phyloP scores from a whole-genome alignment of 2,329 filamentous ascomycete species.

The Dactylellina leptospora region DNA sequence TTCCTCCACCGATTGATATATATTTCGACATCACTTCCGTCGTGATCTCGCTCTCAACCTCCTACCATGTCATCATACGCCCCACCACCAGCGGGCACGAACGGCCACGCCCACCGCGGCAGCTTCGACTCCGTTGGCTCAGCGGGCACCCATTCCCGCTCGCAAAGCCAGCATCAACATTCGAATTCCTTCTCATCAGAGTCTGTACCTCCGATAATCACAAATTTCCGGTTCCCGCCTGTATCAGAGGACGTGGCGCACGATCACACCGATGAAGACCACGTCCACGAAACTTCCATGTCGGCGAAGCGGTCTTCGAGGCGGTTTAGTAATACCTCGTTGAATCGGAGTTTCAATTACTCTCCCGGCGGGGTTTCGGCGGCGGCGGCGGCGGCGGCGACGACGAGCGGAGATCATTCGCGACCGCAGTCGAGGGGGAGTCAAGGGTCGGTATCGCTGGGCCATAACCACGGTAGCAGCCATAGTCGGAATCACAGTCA shows the following conservation, averaged over 20 bases:
- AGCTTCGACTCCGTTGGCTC: slow-evolving; percentile 31
- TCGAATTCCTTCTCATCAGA: slow-evolving; percentile 16
- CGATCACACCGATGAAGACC: slow-evolving; percentile 51
- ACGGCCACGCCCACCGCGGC: slow-evolving; percentile 18
- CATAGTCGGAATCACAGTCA: slow-evolving; percentile 18
- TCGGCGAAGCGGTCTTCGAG: slow-evolving; percentile 28
- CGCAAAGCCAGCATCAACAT: neutral
- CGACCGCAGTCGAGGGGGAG: slow-evolving; percentile 35
- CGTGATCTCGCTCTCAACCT: neutral
- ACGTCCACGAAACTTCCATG: slow-evolving; percentile 26
- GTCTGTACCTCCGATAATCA: slow-evolving; percentile 35
- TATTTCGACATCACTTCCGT: slow-evolving; percentile 1
- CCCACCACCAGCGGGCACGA: slow-evolving; percentile 14
- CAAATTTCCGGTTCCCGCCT: slow-evolving; percentile 48
- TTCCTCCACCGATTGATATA: slow-evolving; percentile 15
- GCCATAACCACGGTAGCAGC: slow-evolving; percentile 14
- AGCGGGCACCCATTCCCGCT: slow-evolving; percentile 16
- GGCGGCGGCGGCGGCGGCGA: slow-evolving; percentile 18
- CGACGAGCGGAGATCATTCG: slow-evolving; percentile 10
- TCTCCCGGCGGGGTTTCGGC: slow-evolving; percentile 36
- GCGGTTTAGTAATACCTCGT: slow-evolving; percentile 30
- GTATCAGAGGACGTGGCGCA: slow-evolving; percentile 41
- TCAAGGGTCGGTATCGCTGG: slow-evolving; percentile 29
- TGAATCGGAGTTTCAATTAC: slow-evolving; percentile 17
- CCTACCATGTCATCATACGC: slow-evolving; percentile 35